Evolutionary conservation across 306 rosid genomes (phyloP).

Genomic region (Glycine soja): DNA sequence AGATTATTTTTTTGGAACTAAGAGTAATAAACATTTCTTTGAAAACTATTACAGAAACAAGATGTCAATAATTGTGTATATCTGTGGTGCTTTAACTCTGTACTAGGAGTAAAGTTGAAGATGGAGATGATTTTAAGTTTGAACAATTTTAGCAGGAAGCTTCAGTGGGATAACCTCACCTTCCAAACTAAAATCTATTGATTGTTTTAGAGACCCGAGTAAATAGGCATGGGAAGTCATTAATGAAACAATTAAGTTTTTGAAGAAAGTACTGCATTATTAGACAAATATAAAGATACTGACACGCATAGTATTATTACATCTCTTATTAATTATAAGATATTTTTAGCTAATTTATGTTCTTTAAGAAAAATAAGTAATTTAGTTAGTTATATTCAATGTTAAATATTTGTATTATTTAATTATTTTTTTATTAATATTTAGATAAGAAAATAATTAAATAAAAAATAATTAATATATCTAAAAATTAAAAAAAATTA

Average conservation of each 20-base stretch:
- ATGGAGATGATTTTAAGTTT: background rate
- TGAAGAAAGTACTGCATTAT: background rate
- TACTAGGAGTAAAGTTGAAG: constrained; percentile 16
- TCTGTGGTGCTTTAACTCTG: background rate
- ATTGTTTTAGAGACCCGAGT: constrained; percentile 46
- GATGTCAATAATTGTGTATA: background rate
- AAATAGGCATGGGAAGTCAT: constrained; percentile 20
- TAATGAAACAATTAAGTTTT: constrained; percentile 23
- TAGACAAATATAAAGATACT: background rate
- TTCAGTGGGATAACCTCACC: constrained; percentile 16
- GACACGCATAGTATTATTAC: background rate
- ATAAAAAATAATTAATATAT: too few species aligned
- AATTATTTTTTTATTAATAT: too few species aligned
- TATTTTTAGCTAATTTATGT: too few species aligned
- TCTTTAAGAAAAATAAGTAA: too few species aligned
- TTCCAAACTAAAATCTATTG: constrained; percentile 27
- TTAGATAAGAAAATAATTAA: too few species aligned
- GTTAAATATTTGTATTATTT: too few species aligned
- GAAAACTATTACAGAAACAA: background rate
- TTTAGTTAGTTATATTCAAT: too few species aligned
- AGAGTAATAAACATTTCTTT: background rate
- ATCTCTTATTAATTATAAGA: too few species aligned
- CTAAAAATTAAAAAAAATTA: too few species aligned
- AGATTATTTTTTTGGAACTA: background rate
- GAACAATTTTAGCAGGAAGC: constrained; percentile 35